Base-by-base conservation (phyloP, 1,284 basidiomycete species). In the Ganoderma multipileum region DNA sequence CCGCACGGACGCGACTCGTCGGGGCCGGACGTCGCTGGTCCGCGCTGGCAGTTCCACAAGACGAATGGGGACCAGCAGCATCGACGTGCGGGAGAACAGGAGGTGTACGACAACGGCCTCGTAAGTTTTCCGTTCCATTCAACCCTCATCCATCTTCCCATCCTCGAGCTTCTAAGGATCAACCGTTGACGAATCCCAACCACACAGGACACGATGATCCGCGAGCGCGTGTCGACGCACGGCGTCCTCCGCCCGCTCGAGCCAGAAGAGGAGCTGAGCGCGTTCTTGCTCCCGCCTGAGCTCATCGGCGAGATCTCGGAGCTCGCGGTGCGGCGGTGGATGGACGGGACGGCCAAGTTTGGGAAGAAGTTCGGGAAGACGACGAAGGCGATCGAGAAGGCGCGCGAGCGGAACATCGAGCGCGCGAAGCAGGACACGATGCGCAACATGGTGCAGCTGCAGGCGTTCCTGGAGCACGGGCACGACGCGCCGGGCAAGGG, bases 221-320 rank as follows among this genome's bases (percentile, higher is more conserved):
- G 92, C n/a, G 91, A 94, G 76, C 83, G 92, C 5, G 86, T 93
- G 23, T 85, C 86, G 8, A 84, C 86, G 1, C 80, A 81, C 3
- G 91, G 91, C 18, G 79, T 83, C 23, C 79, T 90, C 14, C 85
- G 91, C 5, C 83, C 87, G 0, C 81, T 94, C 38, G 91, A 93
- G 76, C 82, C 85, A 1, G 84, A 86, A 65, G 65, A 72, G 1
- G 81, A 87, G 55, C 79, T 93, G 0, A 73, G 76, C 2, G 88
- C 86, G 5, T 81, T 92, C 62, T 82, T 80, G 8, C 79, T 92
- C 66, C 82, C 85, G 0, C 75, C 79, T 0, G 88, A 92, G 28
- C 81, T 89, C 38, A 84, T 96, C 63, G 95, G 95, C 3, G 85
- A 84, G 39, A 82, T 96, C 18, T 88, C 88, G 5, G 91, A 94